Evolutionary conservation across 192 early-diverging fungal species (phyloP).

Genomic region (Backusella liffmaniae): DNA sequence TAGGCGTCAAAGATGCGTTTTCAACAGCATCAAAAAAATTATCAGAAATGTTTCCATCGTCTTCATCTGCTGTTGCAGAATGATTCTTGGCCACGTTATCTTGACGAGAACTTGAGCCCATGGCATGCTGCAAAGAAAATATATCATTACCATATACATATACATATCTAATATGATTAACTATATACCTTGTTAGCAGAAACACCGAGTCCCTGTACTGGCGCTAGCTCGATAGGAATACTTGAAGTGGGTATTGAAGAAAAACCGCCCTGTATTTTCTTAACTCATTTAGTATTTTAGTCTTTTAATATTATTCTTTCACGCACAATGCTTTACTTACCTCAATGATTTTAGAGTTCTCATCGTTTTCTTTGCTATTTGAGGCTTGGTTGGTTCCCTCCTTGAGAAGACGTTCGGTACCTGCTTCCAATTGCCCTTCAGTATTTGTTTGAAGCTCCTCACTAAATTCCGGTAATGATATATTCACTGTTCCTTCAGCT

Average conservation of each 20-base stretch:
- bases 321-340: neutral
- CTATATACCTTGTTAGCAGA: neutral
- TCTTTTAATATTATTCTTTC: neutral
- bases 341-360: neutral
- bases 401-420: no score
- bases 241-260: neutral
- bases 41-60: conserved; percentile 1
- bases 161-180: neutral
- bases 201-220: neutral
- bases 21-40: conserved; percentile 6
- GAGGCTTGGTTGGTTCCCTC: no score
- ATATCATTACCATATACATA: neutral
- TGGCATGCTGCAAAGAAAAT: neutral
- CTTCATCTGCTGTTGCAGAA: neutral
- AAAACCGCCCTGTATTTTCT: neutral
- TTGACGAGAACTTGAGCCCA: neutral
- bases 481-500: neutral
- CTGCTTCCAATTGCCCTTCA: neutral
- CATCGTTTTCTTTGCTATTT: no score
- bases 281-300: neutral
- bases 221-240: neutral
- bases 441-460: neutral
- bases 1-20: neutral
- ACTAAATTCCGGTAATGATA: neutral
- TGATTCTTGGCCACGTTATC: neutral